phyloP scores from a whole-genome alignment of 805 yeast genomes.

The Yamadazyma philogaea region DNA sequence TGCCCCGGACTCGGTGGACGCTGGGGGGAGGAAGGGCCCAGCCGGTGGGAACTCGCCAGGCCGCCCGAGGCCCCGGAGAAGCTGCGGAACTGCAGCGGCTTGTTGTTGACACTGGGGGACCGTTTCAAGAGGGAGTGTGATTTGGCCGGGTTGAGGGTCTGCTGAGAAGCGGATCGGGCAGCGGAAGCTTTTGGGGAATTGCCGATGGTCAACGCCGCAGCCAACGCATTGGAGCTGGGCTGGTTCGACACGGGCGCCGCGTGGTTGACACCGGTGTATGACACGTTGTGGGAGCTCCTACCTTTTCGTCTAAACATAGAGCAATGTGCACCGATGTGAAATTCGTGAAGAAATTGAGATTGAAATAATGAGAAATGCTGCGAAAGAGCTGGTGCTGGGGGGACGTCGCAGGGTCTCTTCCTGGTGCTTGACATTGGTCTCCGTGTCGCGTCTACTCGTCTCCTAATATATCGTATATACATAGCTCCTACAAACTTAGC shows the following conservation, averaged over 20 bases:
- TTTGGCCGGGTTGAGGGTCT: constrained; percentile 5
- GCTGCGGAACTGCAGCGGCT: background rate
- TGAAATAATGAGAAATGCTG: too few species aligned
- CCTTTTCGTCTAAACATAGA: constrained; percentile 31
- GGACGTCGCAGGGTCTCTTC: background rate
- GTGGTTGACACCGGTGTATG: constrained; percentile 44
- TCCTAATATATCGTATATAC: too few species aligned
- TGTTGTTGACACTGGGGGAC: constrained; percentile 10
- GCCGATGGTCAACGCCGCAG: constrained; percentile 46
- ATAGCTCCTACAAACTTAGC: background rate
- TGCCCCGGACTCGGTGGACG: too few species aligned
- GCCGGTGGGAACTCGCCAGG: background rate
- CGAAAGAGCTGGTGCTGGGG: too few species aligned
- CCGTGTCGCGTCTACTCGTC: background rate
- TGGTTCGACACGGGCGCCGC: constrained; percentile 29
- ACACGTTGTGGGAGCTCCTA: constrained; percentile 29
- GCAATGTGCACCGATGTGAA: constrained; percentile 1
- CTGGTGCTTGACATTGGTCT: background rate
- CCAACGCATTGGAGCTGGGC: constrained; percentile 39
- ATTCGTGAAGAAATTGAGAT: background rate
- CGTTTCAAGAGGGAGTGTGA: constrained; percentile 14
- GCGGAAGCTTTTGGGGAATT: constrained; percentile 17
- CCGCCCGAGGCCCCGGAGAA: constrained; percentile 1
- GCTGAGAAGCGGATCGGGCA: constrained; percentile 5
- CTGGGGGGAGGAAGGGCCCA: background rate